phyloP scores from a whole-genome alignment of 2,329 filamentous ascomycete genomes.

The Ophiostoma triangulosporum region DNA sequence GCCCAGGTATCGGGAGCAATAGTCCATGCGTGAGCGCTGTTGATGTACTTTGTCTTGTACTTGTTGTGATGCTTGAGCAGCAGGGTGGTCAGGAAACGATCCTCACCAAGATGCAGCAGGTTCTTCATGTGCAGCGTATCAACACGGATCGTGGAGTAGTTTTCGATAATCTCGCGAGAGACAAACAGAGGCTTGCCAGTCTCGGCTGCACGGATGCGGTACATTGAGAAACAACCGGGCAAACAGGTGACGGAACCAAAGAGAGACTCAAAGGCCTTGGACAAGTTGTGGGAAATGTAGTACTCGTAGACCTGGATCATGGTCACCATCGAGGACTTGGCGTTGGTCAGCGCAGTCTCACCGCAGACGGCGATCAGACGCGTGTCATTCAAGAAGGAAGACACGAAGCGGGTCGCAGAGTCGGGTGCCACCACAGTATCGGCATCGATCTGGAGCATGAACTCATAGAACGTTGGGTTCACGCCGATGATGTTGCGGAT shows the following conservation, averaged over 20 bases:
- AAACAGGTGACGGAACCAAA: slow-evolving; percentile 97
- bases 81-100: slow-evolving; percentile 91
- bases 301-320: slow-evolving; percentile 99
- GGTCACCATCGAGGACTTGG: slow-evolving; percentile 83
- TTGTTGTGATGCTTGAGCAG: slow-evolving; percentile 82
- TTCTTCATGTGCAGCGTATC: slow-evolving; percentile 99
- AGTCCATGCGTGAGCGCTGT: slow-evolving; percentile 86
- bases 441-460: slow-evolving; percentile 89
- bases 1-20: slow-evolving; percentile 89
- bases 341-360: slow-evolving; percentile 86
- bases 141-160: slow-evolving; percentile 84
- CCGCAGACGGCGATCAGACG: slow-evolving; percentile 88
- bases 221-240: slow-evolving; percentile 99
- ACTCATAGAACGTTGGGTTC: slow-evolving; percentile 97
- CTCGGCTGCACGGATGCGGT: slow-evolving; percentile 86
- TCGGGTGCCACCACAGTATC: slow-evolving; percentile 89
- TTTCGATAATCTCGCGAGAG: slow-evolving; percentile 76
- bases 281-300: slow-evolving; percentile 93
- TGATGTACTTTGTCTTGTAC: slow-evolving; percentile 98
- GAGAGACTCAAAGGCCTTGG: slow-evolving; percentile 94
- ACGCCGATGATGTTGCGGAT: slow-evolving; percentile 98
- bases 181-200: slow-evolving; percentile 94
- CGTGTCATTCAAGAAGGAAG: slow-evolving; percentile 82
- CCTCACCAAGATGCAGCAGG: slow-evolving; percentile 86
- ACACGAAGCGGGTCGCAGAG: slow-evolving; percentile 81